Percentiles rank a stretch among this genome's conserved stretches.
Conservation (phyloP, 192 early-diverging fungal genomes). For the Phycomyces nitens region DNA sequence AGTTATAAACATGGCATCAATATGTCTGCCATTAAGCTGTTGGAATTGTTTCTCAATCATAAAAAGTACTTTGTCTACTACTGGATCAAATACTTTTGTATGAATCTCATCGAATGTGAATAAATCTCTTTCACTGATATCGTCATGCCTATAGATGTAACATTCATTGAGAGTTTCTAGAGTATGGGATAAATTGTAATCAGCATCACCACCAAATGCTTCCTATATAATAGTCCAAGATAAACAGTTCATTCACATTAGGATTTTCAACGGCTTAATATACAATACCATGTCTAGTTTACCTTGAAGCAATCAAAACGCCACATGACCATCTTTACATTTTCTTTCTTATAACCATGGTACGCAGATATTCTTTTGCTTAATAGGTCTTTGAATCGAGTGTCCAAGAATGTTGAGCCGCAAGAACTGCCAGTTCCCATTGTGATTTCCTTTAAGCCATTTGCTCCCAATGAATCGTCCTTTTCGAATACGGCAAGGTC, state of each 20-base stretch:
- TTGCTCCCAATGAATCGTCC: constrained; percentile 25
- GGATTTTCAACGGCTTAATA: too few species aligned
- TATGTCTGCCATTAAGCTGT: constrained; percentile 22
- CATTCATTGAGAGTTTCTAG: too few species aligned
- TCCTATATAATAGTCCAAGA: too few species aligned
- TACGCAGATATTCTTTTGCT: constrained; percentile 34
- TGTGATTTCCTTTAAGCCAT: constrained; percentile 42
- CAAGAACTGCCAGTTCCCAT: constrained; percentile 49
- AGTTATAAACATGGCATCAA: constrained; percentile 45
- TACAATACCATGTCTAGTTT: too few species aligned
- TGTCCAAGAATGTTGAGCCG: constrained; percentile 45
- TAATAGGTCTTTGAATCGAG: constrained; percentile 40
- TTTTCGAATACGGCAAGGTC: constrained; percentile 43
- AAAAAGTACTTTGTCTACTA: constrained; percentile 35
- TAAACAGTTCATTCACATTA: too few species aligned
- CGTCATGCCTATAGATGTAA: too few species aligned
- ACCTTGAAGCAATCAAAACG: too few species aligned
- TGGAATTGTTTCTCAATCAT: constrained; percentile 41
- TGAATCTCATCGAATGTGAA: constrained; percentile 27
- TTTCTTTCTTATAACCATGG: too few species aligned
- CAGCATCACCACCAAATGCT: too few species aligned
- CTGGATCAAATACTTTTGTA: constrained; percentile 45
- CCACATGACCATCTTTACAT: too few species aligned
- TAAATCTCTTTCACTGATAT: constrained; percentile 30
- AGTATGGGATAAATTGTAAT: too few species aligned